These are phyloP conservation scores for Diaporthe ilicicola DNA, from an alignment of 2,329 filamentous ascomycete species.

Conservation along the genomic window DNA sequence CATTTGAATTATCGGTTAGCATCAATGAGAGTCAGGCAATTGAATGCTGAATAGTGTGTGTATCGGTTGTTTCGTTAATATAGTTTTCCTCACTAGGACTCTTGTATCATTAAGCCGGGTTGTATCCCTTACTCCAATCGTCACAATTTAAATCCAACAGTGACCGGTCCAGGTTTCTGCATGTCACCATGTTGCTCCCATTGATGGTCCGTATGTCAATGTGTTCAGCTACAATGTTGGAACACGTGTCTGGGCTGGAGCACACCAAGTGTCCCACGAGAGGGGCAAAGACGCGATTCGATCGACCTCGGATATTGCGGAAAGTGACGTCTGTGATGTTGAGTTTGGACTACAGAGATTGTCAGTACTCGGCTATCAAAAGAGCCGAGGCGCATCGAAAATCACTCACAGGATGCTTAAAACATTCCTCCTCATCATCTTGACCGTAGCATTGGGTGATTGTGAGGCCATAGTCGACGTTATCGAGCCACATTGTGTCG, in stretches of 20 bases:
- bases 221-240: slow-evolving; percentile 35
- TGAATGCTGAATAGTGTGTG: too few species aligned
- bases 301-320: slow-evolving; percentile 62
- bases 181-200: slow-evolving; percentile 37
- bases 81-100: not conserved
- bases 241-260: slow-evolving; percentile 36
- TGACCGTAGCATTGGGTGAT: slow-evolving; percentile 56
- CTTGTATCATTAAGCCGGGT: not conserved
- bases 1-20: too few species aligned
- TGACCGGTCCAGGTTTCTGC: slow-evolving; percentile 38
- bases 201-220: slow-evolving; percentile 39
- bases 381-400: rapidly evolving
- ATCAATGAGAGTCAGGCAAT: too few species aligned
- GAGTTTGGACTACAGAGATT: slow-evolving; percentile 46
- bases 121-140: slow-evolving; percentile 13
- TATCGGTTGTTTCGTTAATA: not conserved
- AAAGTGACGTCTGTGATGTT: slow-evolving; percentile 64
- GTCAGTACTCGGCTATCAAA: not conserved
- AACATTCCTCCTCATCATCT: slow-evolving; percentile 68
- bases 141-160: slow-evolving; percentile 38
- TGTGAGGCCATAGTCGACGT: slow-evolving; percentile 70
- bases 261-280: slow-evolving; percentile 40
- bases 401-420: slow-evolving; percentile 54
- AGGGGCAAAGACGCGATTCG: slow-evolving; percentile 38
- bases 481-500: slow-evolving; percentile 62